Percentiles rank a stretch among this genome's conserved stretches.
Evolutionary conservation across 164 flowering plant species (phyloP).

Genomic region (Dillenia turbinata): DNA sequence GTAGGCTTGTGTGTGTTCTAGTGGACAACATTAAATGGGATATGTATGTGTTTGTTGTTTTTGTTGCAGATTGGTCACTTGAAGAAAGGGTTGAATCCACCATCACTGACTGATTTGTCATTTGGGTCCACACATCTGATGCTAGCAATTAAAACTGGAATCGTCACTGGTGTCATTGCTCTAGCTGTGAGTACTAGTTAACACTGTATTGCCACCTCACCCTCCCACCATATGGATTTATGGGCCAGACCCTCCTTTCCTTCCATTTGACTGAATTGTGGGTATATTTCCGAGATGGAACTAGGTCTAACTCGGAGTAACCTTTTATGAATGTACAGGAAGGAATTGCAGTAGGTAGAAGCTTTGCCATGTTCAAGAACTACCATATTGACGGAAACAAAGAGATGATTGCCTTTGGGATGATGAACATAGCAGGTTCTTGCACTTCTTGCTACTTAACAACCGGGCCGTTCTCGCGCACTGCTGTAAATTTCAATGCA

Average conservation of each 20-base stretch:
- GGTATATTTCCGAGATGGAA: too few species aligned
- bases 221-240: neutral
- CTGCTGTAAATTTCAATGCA: slow-evolving; percentile 78
- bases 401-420: slow-evolving; percentile 89
- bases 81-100: slow-evolving; percentile 84
- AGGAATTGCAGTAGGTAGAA: slow-evolving; percentile 85
- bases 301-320: too few species aligned
- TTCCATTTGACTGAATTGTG: too few species aligned
- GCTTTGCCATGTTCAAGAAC: slow-evolving; percentile 80
- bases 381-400: slow-evolving; percentile 89
- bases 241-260: too few species aligned
- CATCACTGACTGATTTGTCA: slow-evolving; percentile 38
- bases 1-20: too few species aligned
- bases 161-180: slow-evolving; percentile 67
- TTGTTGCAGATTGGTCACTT: slow-evolving; percentile 67
- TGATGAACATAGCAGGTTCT: slow-evolving; percentile 82
- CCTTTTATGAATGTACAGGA: slow-evolving; percentile 36
- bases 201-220: neutral
- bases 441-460: slow-evolving; percentile 83
- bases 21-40: too few species aligned
- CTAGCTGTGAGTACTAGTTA: slow-evolving; percentile 56
- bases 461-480: slow-evolving; percentile 72
- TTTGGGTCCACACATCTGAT: slow-evolving; percentile 45
- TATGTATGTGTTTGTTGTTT: neutral
- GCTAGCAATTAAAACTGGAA: slow-evolving; percentile 63